Evolutionary conservation across 2,329 filamentous ascomycete species (phyloP).

Genomic region (Lecanicillium sp.): DNA sequence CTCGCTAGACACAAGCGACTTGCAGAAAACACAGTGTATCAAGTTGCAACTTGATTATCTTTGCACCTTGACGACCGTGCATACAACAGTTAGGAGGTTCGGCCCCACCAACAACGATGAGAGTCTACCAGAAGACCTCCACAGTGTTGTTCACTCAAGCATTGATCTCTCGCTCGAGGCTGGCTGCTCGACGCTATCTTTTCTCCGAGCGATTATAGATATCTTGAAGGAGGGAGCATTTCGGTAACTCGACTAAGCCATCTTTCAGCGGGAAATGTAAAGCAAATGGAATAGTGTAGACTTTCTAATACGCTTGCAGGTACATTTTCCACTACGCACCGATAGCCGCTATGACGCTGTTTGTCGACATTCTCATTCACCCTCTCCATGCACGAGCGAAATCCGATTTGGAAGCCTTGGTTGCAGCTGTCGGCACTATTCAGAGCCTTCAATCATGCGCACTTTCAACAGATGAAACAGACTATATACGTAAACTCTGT

Average conservation of each 20-base stretch:
- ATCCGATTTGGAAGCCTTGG: slow-evolving; percentile 14
- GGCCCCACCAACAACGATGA: slow-evolving; percentile 2
- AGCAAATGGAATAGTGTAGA: no score
- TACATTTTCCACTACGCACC: slow-evolving; percentile 7
- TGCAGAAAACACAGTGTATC: slow-evolving; percentile 2
- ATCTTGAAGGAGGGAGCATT: no score
- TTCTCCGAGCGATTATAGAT: no score
- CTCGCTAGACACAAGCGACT: neutral
- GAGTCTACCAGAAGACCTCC: slow-evolving; percentile 12
- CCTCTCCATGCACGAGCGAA: neutral
- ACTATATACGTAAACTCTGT: slow-evolving; percentile 1
- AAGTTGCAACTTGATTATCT: slow-evolving; percentile 14
- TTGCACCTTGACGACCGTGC: slow-evolving; percentile 11
- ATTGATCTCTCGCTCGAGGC: slow-evolving; percentile 15
- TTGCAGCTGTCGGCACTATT: slow-evolving; percentile 1
- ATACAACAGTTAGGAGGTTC: slow-evolving; percentile 14
- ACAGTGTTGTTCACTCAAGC: slow-evolving; percentile 15
- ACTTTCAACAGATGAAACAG: slow-evolving; percentile 1
- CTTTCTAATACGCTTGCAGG: no score
- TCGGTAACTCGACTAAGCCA: no score
- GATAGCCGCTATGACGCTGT: slow-evolving; percentile 10
- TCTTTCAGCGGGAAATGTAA: no score
- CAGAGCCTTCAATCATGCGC: slow-evolving; percentile 1
- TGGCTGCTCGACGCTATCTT: slow-evolving; percentile 14
- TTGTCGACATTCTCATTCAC: slow-evolving; percentile 10